Conservation (phyloP, 2,329 filamentous ascomycete genomes). For the Monosporascus sp. region DNA sequence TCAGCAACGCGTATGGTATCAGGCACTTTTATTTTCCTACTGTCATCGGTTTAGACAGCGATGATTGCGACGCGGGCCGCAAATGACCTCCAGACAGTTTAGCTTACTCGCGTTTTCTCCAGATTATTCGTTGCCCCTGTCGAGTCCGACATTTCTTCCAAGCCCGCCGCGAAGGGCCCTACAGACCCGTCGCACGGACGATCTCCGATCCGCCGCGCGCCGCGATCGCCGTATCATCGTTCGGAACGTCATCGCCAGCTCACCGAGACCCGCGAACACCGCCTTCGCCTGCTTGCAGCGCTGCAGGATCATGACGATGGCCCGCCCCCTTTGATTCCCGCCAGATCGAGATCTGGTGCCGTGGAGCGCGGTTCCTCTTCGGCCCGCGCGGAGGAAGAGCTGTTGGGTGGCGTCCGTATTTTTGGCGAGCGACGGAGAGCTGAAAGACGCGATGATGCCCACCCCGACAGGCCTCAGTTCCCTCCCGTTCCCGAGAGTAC, state of each 20-base stretch:
- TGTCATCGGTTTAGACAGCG: no score
- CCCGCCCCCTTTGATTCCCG: neutral
- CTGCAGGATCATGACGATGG: constrained; percentile 10
- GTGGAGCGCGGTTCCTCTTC: neutral
- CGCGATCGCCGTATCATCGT: neutral
- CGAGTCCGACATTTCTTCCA: constrained; percentile 37
- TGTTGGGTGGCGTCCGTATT: neutral
- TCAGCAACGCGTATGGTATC: no score
- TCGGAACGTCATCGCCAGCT: constrained; percentile 24
- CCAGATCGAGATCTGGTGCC: constrained; percentile 1
- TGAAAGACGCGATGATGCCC: constrained; percentile 3
- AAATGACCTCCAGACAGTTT: neutral
- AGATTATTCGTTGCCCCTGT: constrained; percentile 44
- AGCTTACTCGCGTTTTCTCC: neutral
- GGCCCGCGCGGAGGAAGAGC: neutral
- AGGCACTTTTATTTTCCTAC: constrained; percentile 1
- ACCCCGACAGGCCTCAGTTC: neutral
- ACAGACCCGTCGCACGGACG: constrained; percentile 24
- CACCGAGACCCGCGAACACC: constrained; percentile 27
- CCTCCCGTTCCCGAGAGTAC: neutral
- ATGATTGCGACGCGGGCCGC: no score
- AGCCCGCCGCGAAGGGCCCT: constrained; percentile 26
- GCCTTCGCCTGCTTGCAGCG: constrained; percentile 23
- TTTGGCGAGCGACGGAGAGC: neutral
- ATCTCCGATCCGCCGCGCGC: constrained; percentile 34